Evolutionary conservation across 2,329 filamentous ascomycete species (phyloP).

Genomic region (Ceratocystis cacaofunesta): DNA sequence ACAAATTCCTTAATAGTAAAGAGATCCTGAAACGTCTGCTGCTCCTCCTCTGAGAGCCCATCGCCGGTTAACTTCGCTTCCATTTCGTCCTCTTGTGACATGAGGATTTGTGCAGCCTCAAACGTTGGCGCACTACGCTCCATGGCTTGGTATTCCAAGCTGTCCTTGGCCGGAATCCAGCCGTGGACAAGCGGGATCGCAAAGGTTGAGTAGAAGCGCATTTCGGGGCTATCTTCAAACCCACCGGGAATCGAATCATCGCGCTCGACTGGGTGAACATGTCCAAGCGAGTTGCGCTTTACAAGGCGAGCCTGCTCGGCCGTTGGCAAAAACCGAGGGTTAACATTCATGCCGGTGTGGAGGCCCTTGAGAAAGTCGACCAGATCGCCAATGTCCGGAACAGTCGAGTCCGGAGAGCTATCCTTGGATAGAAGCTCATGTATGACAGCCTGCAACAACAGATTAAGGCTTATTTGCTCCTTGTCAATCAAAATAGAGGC

Average conservation of each 20-base stretch:
- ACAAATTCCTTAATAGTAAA: slow-evolving; percentile 72
- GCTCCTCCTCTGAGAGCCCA: slow-evolving; percentile 56
- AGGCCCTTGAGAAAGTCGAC: slow-evolving; percentile 77
- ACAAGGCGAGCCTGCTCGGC: slow-evolving; percentile 32
- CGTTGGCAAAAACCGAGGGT: slow-evolving; percentile 65
- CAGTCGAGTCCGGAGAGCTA: slow-evolving; percentile 43
- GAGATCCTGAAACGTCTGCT: slow-evolving; percentile 69
- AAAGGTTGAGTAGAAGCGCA: slow-evolving; percentile 84
- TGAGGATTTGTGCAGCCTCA: slow-evolving; percentile 78
- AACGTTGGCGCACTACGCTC: slow-evolving; percentile 65
- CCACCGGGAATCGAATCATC: slow-evolving; percentile 45
- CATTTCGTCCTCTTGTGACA: slow-evolving; percentile 79
- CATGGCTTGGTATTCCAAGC: slow-evolving; percentile 55
- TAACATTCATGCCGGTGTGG: slow-evolving; percentile 96
- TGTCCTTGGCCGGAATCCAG: slow-evolving; percentile 62
- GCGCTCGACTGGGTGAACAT: slow-evolving; percentile 37
- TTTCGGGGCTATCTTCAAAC: slow-evolving; percentile 77
- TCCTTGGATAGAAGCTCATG: slow-evolving; percentile 79
- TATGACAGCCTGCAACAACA: slow-evolving; percentile 78
- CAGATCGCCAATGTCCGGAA: slow-evolving; percentile 79
- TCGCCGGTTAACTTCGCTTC: slow-evolving; percentile 54
- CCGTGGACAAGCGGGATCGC: slow-evolving; percentile 80
- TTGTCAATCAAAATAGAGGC: slow-evolving; percentile 49
- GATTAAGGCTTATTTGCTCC: slow-evolving; percentile 74
- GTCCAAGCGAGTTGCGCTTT: slow-evolving; percentile 37